Evolutionary conservation across 768 basidiomycete species (phyloP).

Genomic region (Kwoniella pini): DNA sequence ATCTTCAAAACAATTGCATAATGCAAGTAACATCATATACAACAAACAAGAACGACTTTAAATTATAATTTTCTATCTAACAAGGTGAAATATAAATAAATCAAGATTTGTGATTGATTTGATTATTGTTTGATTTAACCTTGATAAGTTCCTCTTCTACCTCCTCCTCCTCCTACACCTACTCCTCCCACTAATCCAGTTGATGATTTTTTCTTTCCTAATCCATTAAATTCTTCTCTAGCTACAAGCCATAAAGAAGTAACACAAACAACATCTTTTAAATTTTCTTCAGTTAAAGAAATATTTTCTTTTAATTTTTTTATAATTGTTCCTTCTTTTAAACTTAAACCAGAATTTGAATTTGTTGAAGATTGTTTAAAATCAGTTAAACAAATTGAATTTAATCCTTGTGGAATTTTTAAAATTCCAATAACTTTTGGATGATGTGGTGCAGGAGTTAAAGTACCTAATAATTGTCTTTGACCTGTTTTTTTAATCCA

Average conservation of each 20-base stretch:
- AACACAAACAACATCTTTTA: constrained; percentile 86
- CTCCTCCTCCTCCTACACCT: no score
- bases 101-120: no score
- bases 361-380: constrained; percentile 9
- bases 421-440: constrained; percentile 90
- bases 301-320: constrained; percentile 57
- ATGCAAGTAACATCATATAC: no score
- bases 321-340: constrained; percentile 10
- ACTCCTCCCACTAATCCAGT: no score
- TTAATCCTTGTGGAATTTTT: constrained; percentile 84
- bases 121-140: no score
- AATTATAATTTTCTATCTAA: no score
- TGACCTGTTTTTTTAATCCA: constrained; percentile 47
- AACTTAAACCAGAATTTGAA: constrained; percentile 6
- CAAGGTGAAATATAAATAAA: no score
- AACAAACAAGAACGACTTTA: no score
- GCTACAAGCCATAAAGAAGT: constrained; percentile 90
- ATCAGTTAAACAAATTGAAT: constrained; percentile 68
- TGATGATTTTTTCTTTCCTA: constrained; percentile 71
- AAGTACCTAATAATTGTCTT: constrained; percentile 68
- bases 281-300: constrained; percentile 79
- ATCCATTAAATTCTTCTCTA: constrained; percentile 86
- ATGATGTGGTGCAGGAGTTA: constrained; percentile 91
- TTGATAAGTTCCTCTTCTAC: no score
- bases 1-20: no score